Base-by-base conservation (phyloP, 257 asterid species). In the Solanum bulbocastanum region DNA sequence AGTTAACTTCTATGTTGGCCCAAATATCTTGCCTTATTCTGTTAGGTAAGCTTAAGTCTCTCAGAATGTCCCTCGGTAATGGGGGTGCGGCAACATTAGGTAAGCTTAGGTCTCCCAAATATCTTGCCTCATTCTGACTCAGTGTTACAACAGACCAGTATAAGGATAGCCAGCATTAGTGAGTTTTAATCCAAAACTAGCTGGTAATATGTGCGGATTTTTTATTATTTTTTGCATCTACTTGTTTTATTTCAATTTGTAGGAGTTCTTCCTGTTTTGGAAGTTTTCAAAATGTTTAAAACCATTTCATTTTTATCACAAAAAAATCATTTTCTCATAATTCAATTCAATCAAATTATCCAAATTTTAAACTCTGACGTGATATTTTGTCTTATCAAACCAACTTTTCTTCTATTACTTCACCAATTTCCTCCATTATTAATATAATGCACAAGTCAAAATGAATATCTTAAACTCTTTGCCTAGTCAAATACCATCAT, bases 11-110 rank as follows among this genome's bases (percentile, higher is more conserved):
- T 81, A 27, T 30, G 42, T 25, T 81, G 0, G 0, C 69, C 42
- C 44, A 82, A 82, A 82, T 49, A 30, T 79, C 27, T 79, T 79
- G 27, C 85, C 66, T 79, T 46, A 27, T 79, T 69, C n/a, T n/a
- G 3, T 32, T 69, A 30, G 76, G 39, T 32, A 69, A 69, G 23
- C 23, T 30, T 32, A 69, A 0, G 39, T 69, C 39, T 69, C 39
- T 69, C 22, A 69, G 36, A 0, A 68, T 68, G 0, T 27, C 0
- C n/a, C 65, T 56, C 0, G 10, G 75, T 27, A 27, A 27, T 0
- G 0, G 37, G 37, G 37, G 0, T 12, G 75, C 10, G 22, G 37
- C 75, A 27, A 68, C 0, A 4, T 66, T 25, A 66, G 73, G 74
- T 30, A 30, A 14, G 75, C 39, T 25, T 69, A 69, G 75, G 0